Percentiles rank a stretch among this genome's conserved stretches.
Evolutionary conservation across 345 rosid genomes (phyloP).

Genomic region (thale cress (Arabidopsis thaliana)): DNA sequence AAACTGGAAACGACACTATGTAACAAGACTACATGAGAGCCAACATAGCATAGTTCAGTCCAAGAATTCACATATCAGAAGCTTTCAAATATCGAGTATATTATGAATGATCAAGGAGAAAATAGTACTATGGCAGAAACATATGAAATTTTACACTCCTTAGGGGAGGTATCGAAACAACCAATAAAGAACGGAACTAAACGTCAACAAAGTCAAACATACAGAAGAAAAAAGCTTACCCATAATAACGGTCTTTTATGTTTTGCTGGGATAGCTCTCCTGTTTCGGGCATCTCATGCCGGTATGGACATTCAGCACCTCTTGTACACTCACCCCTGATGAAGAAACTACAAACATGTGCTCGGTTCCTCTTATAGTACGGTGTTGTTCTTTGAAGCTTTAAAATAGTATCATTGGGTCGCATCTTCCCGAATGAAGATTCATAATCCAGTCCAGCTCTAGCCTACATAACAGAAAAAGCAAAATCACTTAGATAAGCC

Average conservation of each 20-base stretch:
- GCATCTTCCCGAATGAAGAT: conserved; percentile 88
- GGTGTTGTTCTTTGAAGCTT: conserved; percentile 96
- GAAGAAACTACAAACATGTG: conserved; percentile 96
- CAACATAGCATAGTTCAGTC: conserved; percentile 5
- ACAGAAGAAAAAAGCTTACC: conserved; percentile 55
- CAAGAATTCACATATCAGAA: not conserved
- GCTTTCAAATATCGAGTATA: not conserved
- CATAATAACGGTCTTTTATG: conserved; percentile 94
- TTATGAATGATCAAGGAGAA: not conserved
- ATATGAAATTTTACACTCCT: not conserved
- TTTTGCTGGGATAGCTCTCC: conserved; percentile 97
- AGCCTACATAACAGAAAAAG: conserved; percentile 56
- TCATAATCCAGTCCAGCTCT: conserved; percentile 97
- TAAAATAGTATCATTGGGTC: conserved; percentile 84
- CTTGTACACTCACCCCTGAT: conserved; percentile 94
- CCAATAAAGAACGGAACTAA: not conserved
- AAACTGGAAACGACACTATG: not conserved
- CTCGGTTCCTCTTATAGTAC: conserved; percentile 88
- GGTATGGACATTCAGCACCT: conserved; percentile 94
- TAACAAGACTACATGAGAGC: conserved; percentile 14
- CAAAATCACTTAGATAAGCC: conserved; percentile 17
- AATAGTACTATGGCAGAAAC: not conserved
- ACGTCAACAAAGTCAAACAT: conserved; percentile 33
- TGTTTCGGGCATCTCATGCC: conserved; percentile 96
- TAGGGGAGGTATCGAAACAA: not conserved